Conservation (phyloP, 1,139 yeast genomes). For the Diutina rugosa region DNA sequence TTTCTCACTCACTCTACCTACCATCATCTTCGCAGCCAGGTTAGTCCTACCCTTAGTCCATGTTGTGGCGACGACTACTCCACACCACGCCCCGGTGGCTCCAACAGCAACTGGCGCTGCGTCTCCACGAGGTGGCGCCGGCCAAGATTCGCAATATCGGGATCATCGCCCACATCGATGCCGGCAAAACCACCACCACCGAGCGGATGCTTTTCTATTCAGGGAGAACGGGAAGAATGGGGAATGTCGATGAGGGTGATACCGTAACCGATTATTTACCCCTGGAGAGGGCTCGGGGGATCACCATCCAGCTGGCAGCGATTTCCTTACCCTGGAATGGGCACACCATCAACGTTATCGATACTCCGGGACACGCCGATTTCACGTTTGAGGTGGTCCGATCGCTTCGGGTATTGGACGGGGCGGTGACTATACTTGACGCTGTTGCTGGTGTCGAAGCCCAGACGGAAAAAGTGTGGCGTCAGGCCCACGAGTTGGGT, state of each 20-base stretch:
- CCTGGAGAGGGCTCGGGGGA: slow-evolving; percentile 86
- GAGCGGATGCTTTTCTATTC: slow-evolving; percentile 85
- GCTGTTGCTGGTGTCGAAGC: slow-evolving; percentile 98
- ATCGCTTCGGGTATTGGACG: slow-evolving; percentile 82
- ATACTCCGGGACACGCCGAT: slow-evolving; percentile 98
- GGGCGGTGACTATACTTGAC: slow-evolving; percentile 85
- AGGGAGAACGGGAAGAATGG: slow-evolving; percentile 70
- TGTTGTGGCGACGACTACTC: not conserved
- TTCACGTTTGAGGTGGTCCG: slow-evolving; percentile 90
- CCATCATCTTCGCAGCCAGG: no score
- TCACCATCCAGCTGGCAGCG: slow-evolving; percentile 94
- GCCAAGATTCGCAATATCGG: slow-evolving; percentile 40
- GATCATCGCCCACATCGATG: slow-evolving; percentile 77
- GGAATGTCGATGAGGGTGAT: slow-evolving; percentile 94
- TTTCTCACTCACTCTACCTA: no score
- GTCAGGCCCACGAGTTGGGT: slow-evolving; percentile 54
- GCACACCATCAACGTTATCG: slow-evolving; percentile 72
- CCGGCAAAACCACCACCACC: slow-evolving; percentile 85
- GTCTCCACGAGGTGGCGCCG: not conserved
- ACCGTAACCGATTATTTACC: slow-evolving; percentile 90
- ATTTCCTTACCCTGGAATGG: slow-evolving; percentile 80
- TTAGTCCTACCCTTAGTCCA: no score
- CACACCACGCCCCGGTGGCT: not conserved
- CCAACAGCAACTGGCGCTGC: not conserved
- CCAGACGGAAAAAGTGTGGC: slow-evolving; percentile 96